Base-by-base conservation (phyloP, 2,329 filamentous ascomycete species). In the Dactylella cylindrospora region DNA sequence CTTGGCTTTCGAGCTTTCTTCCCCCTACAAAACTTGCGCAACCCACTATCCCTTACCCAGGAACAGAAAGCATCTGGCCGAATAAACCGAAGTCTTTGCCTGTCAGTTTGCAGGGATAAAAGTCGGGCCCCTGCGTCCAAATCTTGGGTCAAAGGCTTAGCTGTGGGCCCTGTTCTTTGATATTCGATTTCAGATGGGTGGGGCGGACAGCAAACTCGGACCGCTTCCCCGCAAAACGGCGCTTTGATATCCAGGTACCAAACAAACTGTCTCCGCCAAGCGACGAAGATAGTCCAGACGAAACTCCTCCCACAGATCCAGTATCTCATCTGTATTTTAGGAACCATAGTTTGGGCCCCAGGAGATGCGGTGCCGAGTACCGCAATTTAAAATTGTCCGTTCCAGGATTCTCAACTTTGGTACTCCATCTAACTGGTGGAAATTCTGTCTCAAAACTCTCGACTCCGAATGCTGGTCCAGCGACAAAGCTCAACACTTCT, bases 151-250 rank as follows among this genome's bases (percentile, higher is more conserved):
- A 7, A 5, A n/a, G 5, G 13, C 26, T 17, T 12, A 19, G 9
- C n/a, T 15, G 20, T 8, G 12, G 10, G 5, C 8, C 12, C 22
- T 25, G 47, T 5, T 20, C 38, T 38, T 25, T 25, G 49, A 47
- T n/a, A n/a, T n/a, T n/a, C 29, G 32, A 23, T 51, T 53, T 43
- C 41, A 52, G 23, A 36, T 36, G 33, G 41, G 36, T 61, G 55
- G 55, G 47, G 33, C 45, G 6, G 23, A 10, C 46, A 52, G 55
- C 54, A 36, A 61, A 47, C 41, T 52, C 55, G 55, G 55, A 49
- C 55, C 55, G 55, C 23, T 39, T 61, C 55, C 47, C 55, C 40
- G 55, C 35, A n/a, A n/a, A n/a, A 61, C 41, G 45, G 32, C 39
- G 38, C 40, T 12, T 35, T 39, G 45, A 44, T 26, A 23, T 8